Base-by-base conservation (phyloP, 2,329 filamentous ascomycete species). In the Neonectria magnoliae region DNA sequence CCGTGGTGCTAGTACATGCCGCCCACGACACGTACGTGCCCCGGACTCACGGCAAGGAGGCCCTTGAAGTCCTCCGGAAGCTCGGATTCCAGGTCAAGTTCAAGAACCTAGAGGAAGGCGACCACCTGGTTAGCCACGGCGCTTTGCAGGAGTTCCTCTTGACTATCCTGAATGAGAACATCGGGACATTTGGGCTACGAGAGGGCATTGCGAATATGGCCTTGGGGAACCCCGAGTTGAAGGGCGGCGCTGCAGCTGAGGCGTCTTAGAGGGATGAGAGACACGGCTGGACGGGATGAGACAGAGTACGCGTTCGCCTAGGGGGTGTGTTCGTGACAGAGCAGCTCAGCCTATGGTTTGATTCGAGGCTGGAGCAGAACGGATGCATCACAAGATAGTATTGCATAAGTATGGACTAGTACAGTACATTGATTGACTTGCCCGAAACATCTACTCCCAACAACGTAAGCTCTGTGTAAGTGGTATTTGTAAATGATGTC, bases 1-100 rank as follows among this genome's bases (percentile, higher is more conserved):
- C 58, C n/a, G 48, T 62, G 16, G 4, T 65, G 18, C 41, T 65
- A 14, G 18, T 58, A 10, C 52, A 62, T 47, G 50, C 58, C 27
- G 10, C 6, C 8, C 13, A 50, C 41, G 62, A 62, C 13, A 8
- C 10, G 2, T 2, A 2, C 41, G 41, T 62, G n/a, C 4, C n/a
- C 22, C 29, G 14, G 8, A 9, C 31, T 1, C 41, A 44, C 31
- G 14, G 33, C 48, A 65, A 54, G 20, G 45, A 57, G 6, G 62
- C 52, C 38, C 22, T 41, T 22, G 31, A 50, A 20, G 44, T 33
- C 5, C 48, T 62, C 16, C 20, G 38, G 48, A 25, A 41, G 3
- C 41, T 65, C 4, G 62, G 62, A 9, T 65, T 45, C 33, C 13
- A 11, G 18, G 53, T 11, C 13, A 58, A 27, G 20, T 22, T 57